Percentiles rank a stretch among this genome's conserved stretches.
These are phyloP conservation scores for Amauroascus verrucosus DNA, from an alignment of 2,329 filamentous ascomycete species.

Conservation along the genomic window DNA sequence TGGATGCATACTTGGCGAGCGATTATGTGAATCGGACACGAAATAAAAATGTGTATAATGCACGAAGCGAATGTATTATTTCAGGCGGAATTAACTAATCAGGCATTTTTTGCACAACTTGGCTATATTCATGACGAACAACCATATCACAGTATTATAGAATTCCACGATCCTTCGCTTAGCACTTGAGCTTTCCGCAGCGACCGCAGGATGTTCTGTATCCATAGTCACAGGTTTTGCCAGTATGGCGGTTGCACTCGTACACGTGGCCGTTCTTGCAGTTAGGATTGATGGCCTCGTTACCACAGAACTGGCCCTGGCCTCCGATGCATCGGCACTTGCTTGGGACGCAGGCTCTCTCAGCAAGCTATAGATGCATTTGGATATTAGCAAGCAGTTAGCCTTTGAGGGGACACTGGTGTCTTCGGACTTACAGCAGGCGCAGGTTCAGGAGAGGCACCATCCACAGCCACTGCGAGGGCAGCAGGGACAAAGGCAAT, in stretches of 20 bases:
- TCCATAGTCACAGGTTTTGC: constrained; percentile 18
- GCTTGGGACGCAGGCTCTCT: constrained; percentile 16
- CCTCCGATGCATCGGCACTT: constrained; percentile 15
- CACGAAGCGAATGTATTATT: too few species aligned
- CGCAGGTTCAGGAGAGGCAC: background rate
- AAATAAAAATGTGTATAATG: too few species aligned
- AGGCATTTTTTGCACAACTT: background rate
- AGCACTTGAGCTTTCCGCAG: constrained; percentile 17
- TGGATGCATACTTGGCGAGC: too few species aligned
- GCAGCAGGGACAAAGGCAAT: background rate
- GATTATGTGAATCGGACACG: too few species aligned
- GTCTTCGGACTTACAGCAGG: background rate
- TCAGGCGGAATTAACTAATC: too few species aligned
- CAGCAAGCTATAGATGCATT: constrained; percentile 10
- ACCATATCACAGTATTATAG: too few species aligned
- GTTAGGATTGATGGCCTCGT: constrained; percentile 15
- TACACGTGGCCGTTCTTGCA: constrained; percentile 17
- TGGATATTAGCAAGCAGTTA: background rate
- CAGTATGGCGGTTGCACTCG: constrained; percentile 14
- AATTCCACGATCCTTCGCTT: background rate
- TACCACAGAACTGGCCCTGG: constrained; percentile 18
- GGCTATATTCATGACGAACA: background rate
- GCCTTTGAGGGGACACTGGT: background rate
- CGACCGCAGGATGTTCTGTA: constrained; percentile 12
- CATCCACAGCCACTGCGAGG: background rate